Base-by-base conservation (phyloP, 1,284 basidiomycete genomes). In the Takashimella koratensis region DNA sequence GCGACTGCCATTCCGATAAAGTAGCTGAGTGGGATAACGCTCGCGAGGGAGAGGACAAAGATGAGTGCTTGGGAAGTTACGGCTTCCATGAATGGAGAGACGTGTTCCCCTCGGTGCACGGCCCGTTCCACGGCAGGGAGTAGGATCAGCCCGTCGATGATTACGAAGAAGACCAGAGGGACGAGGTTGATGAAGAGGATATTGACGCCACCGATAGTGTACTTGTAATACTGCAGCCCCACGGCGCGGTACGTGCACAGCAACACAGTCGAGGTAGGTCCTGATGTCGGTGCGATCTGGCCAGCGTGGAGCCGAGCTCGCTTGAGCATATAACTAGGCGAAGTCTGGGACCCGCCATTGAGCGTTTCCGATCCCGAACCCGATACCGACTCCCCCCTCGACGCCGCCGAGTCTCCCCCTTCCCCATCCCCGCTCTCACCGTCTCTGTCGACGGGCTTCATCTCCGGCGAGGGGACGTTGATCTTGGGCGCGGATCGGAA, bases 1-100 rank as follows among this genome's bases (percentile, higher is more conserved):
- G 96, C 96, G 52, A 99, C 96, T 2, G 96, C 96, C 96, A 98
- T 98, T 21, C 96, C 96, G 68, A 99, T 98, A 78, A 97, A 99
- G 80, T 98, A 99, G 5, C 90, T 94, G 5, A 99, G 81, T 0
- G 96, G 96, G 59, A 99, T 97, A 64, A 99, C 92, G 62, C 88
- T 92, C 19, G 89, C 83, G 27, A 99, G 80, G 62, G 88, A 84
- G 66, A 95, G 77, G 43, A 90, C 66, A 73, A 99, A 98, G 65
- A 98, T 87, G 62, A 92, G 77, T 1, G 81, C 83, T 51, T 87
- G 86, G 2, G 85, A 86, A 3, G 90, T 83, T 51, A 98, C 72
- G 56, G 87, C 72, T 1, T 79, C 79, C 30, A 97, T 78, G 56
- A 96, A 71, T 12, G 65, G 65, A 1, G 65, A 47, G 12, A 66